Evolutionary conservation across 1,139 yeast species (phyloP).

Genomic region (Yamadazyma friedrichii): DNA sequence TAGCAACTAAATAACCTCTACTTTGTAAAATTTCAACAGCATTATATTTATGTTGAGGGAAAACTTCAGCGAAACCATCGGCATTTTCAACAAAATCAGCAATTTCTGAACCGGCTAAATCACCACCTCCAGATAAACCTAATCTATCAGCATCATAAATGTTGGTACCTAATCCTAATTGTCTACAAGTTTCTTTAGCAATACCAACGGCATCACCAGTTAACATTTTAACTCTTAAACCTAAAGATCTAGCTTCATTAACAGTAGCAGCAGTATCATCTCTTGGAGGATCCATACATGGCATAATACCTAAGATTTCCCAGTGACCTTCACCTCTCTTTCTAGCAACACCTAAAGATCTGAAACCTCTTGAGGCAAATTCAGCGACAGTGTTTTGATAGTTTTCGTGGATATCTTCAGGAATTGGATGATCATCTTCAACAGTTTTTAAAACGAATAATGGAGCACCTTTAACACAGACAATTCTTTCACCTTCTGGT

Average conservation of each 20-base stretch:
- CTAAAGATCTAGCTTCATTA: conserved; percentile 87
- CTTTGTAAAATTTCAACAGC: conserved; percentile 88
- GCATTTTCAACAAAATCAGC: conserved; percentile 95
- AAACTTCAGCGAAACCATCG: conserved; percentile 96
- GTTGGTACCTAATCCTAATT: conserved; percentile 95
- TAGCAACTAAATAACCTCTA: conserved; percentile 94
- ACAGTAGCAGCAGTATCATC: conserved; percentile 97
- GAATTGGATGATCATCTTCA: conserved; percentile 94
- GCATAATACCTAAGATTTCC: conserved; percentile 97
- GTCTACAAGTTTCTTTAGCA: conserved; percentile 98
- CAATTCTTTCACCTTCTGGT: conserved; percentile 93
- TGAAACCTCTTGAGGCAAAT: conserved; percentile 97
- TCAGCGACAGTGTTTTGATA: conserved; percentile 97
- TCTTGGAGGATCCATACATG: conserved; percentile 99
- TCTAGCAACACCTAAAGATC: conserved; percentile 98
- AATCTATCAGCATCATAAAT: conserved; percentile 96
- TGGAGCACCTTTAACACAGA: conserved; percentile 99
- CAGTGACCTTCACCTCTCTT: conserved; percentile 99
- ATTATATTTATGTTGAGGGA: conserved; percentile 94
- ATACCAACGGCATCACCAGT: conserved; percentile 99
- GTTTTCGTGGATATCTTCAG: conserved; percentile 92
- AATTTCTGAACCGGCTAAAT: conserved; percentile 94
- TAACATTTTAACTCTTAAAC: conserved; percentile 96
- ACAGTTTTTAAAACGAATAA: conserved; percentile 91
- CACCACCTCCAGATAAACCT: conserved; percentile 96